Evolutionary conservation across 306 rosid genomes (phyloP), one percentile per base, ranked within the genome.

Genomic region (Corylus heterophylla): DNA sequence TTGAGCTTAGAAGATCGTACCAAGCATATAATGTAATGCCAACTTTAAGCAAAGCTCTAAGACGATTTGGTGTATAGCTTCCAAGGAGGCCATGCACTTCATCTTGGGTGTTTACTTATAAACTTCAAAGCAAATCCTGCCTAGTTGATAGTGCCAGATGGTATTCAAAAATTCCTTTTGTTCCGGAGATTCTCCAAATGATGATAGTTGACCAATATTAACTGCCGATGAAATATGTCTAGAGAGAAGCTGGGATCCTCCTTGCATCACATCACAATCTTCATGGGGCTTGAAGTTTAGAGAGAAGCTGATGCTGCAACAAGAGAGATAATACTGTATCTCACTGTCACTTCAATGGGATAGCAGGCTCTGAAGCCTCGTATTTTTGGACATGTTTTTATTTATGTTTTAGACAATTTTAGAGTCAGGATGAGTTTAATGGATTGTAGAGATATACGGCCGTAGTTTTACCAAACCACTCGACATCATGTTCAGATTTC

Each of bases 1-100:
- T 95, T 72, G 99, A 95, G 82, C 94, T 95, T 9, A 87, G 99
- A 90, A 89, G 99, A 89, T 95, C 98, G 7, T 95, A 93, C 83
- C 99, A 95, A 83, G 99, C 98, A 39, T 95, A 95, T 67, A 95
- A 95, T 63, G 99, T 95, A 44, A 95, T 95, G 99, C 99, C 97
- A 73, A 83, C 94, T 85, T 87, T 93, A 80, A 95, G 99, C 88
- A 93, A 89, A 76, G 98, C 98, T 64, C 75, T 95, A 81, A 91
- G 88, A 79, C 94, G 99, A 35, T 95, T 93, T 74, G 99, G 99
- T 67, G 94, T 88, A 56, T 92, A 78, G 83, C 84, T 75, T 78
- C n/a, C n/a, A 63, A 58, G 77, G 63, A 78, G 62, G 56, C 77
- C 8, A 27, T 67, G 81, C 82, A 62, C 68, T 55, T 77, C 27